Base-by-base conservation (phyloP, 2,329 filamentous ascomycete genomes). In the Colletotrichum liaoningense region DNA sequence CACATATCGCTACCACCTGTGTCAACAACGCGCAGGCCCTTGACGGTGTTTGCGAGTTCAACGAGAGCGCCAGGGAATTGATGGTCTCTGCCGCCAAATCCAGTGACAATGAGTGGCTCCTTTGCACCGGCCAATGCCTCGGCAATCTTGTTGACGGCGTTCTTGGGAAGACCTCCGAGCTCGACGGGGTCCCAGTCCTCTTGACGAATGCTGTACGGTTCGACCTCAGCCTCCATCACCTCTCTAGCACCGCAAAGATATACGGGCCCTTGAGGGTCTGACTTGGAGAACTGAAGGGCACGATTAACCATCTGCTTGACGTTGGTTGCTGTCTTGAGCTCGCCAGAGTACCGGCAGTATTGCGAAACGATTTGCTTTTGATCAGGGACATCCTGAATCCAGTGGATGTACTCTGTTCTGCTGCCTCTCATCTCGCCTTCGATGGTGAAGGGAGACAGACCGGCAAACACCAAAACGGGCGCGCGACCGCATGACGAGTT, bases 241-340 rank as follows among this genome's bases (percentile, higher is more conserved):
- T 96, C 94, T 75, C 94, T 86, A 3, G 93, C 92, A 1, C 92
- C 93, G 65, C 88, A 88, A 5, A 96, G 84, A 77, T 96, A 95
- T 0, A 94, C 93, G 0, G 94, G 94, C 0, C 94, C 94, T 74
- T 91, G 88, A 0, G 94, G 94, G 70, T 92, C 91, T 62, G 90
- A 93, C 72, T 84, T 92, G 0, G 94, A 93, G 79, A 95, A 95
- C 74, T 93, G 93, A 73, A 95, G 81, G 0, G 94, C 94, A 2
- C 94, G 90, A 79, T 94, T 94, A 73, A 96, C 93, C 83, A 95
- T 91, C 84, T 96, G 93, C 85, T 95, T 95, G 75, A 95, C 89
- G 77, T 95, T 95, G 80, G 88, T 90, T 14, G 93, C 93, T 12
- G 92, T 91, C 84, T 94, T 95, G 81, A 96, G 91, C 83, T 95